A percentile compares a stretch with the other conserved stretches of the same genome.
Conservation (phyloP, 192 early-diverging fungal genomes). For the Coemansia reversa region DNA sequence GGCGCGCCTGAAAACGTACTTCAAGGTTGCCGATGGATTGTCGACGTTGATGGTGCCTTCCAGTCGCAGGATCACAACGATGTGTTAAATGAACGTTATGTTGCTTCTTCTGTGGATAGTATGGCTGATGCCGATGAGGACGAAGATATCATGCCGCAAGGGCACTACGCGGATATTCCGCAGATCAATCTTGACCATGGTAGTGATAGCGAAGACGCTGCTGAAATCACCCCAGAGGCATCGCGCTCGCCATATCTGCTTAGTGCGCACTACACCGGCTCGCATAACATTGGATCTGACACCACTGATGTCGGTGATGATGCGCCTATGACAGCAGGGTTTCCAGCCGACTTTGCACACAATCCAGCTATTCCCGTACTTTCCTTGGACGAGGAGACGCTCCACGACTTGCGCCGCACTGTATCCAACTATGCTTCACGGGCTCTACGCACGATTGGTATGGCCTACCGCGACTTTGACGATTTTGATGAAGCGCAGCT, state of each 20-base stretch:
- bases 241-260: conserved; percentile 34
- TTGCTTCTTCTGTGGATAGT: background rate
- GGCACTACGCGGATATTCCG: conserved; percentile 31
- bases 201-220: conserved; percentile 32
- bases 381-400: conserved; percentile 50
- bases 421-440: conserved; percentile 56
- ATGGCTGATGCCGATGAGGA: conserved; percentile 18
- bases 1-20: conserved; percentile 91
- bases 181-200: conserved; percentile 54
- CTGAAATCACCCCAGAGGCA: background rate
- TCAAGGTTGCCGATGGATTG: conserved; percentile 59
- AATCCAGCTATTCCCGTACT: conserved; percentile 53
- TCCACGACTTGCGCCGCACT: conserved; percentile 44
- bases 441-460: conserved; percentile 86
- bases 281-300: conserved; percentile 42
- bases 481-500: conserved; percentile 55
- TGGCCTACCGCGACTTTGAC: conserved; percentile 84
- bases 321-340: conserved; percentile 10
- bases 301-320: conserved; percentile 50
- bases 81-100: conserved; percentile 24
- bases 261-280: conserved; percentile 43
- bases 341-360: conserved; percentile 48
- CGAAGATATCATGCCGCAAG: conserved; percentile 8
- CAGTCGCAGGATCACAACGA: conserved; percentile 50
- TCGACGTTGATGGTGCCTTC: conserved; percentile 57